Conservation (phyloP, 2,329 filamentous ascomycete species). For the Mollisiaceae sp. region DNA sequence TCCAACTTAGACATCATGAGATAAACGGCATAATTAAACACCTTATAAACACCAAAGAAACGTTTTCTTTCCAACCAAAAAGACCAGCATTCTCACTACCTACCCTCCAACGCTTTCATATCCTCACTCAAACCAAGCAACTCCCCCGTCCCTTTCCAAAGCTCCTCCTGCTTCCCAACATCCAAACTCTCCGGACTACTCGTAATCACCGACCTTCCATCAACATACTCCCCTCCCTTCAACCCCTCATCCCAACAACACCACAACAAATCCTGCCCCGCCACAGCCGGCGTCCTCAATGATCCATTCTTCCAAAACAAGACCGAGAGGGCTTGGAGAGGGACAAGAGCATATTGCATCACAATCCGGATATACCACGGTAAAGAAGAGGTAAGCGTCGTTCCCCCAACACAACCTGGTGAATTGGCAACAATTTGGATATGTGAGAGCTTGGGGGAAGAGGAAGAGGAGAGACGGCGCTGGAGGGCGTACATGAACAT, state of each 20-base stretch:
- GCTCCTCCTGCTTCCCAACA: not conserved
- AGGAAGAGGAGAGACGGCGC: conserved; percentile 10
- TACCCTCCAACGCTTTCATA: not conserved
- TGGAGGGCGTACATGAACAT: conserved; percentile 28
- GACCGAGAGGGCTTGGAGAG: conserved; percentile 32
- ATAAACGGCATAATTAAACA: no score
- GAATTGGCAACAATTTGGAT: conserved; percentile 47
- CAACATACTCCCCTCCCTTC: conserved; percentile 9
- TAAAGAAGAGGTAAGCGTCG: conserved; percentile 35
- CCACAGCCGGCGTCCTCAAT: conserved; percentile 43
- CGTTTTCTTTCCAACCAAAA: not conserved
- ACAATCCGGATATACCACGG: conserved; percentile 34
- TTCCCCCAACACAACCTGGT: conserved; percentile 46
- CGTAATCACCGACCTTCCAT: conserved; percentile 1
- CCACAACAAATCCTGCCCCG: conserved; percentile 43
- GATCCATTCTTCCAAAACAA: conserved; percentile 43
- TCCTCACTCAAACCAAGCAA: conserved; percentile 3
- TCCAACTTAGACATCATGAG: no score
- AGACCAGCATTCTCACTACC: not conserved
- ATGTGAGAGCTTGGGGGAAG: conserved; percentile 35
- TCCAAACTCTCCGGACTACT: conserved; percentile 9
- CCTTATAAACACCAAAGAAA: not conserved
- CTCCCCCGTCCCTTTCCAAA: conserved; percentile 3
- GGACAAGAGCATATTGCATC: conserved; percentile 31
- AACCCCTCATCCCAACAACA: conserved; percentile 41